Base-by-base conservation (phyloP, 768 basidiomycete genomes). In the Leccinum olivaceopallidum region DNA sequence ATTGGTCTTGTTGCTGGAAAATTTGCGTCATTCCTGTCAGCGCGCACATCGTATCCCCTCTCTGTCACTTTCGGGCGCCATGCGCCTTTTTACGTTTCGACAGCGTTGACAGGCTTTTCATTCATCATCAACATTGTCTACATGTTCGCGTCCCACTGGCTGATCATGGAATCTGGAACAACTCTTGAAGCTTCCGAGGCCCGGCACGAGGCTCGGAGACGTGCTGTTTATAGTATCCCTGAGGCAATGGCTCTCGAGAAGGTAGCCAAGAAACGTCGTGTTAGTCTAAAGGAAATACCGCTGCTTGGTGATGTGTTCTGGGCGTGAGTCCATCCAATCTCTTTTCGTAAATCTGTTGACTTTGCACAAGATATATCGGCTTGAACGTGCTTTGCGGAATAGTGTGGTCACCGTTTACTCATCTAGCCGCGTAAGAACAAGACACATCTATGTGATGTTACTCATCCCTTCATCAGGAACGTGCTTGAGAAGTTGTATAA, bases 1-100 rank as follows among this genome's bases (percentile, higher is more conserved):
- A 79, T 93, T n/a, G 92, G 92, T 22, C 85, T 94, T 16, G 81
- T 94, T 24, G 88, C 85, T 4, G 92, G 92, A 37, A 94, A 93
- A 72, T 84, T 81, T 10, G 83, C 89, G 0, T 89, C 89, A 6
- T 94, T 93, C 69, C 61, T 91, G 36, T 83, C 90, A 24, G 89
- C 90, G 4, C 80, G 87, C 42, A 86, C 89, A 6, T 85, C 88
- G 4, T 89, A 91, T 69, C 89, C 90, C 0, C 81, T 94, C n/a
- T 83, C 87, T 1, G 82, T 88, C 63, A 69, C 71, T 6, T 88
- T 83, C 62, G 89, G 89, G 1, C 78, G 84, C 1, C 83, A 85
- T 52, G 89, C 89, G 0, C 91, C 92, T 0, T 93, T 92, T 73
- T 84, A 87, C 66, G 84, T 84, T 18, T 82, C 89, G 22, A 85